Base-by-base conservation (phyloP, 1,284 basidiomycete species). In the Papiliotrema laurentii region DNA sequence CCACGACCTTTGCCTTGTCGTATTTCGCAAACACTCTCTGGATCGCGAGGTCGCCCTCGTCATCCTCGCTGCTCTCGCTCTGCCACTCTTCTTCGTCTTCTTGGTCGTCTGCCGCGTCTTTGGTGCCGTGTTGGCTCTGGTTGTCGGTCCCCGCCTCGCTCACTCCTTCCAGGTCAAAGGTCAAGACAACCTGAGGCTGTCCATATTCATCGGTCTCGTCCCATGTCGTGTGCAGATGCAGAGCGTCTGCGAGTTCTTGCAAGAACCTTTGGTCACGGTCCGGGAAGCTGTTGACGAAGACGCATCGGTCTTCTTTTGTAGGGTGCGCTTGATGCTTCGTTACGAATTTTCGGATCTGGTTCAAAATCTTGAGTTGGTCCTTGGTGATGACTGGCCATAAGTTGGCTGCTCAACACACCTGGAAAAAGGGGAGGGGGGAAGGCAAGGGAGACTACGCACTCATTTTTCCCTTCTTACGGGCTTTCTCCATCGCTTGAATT, bases 131-230 rank as follows among this genome's bases (percentile, higher is more conserved):
- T 59, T 27, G 58, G 58, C 25, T 49, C 50, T 25, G n/a, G n/a
- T 61, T 47, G 50, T 45, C 43, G 24, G 53, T 43, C 25, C 68
- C 73, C 18, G 75, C 76, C 18, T 75, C 76, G 10, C 41, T 75
- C 60, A 50, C 73, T 39, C 42, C 71, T 30, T 79, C 80, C 47
- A 77, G 80, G 76, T 49, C 82, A 83, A 66, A 87, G 74, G 51
- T 58, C 21, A 76, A 61, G 16, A 71, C 71, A 22, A 77, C 65
- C 21, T 77, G 51, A 11, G 68, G 65, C 63, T 85, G 81, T 50
- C 89, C 90, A 36, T 88, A 77, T 2, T 86, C 85, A 60, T 92
- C 86, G 56, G 83, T 90, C 64, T 93, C 90, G 67, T 96, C 92
- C 88, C 90, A 97, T 21, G 83, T 78, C 31, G 91, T 71, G 26